Base-by-base conservation (phyloP, 2,329 filamentous ascomycete species). In the Amylocarpus encephaloides region DNA sequence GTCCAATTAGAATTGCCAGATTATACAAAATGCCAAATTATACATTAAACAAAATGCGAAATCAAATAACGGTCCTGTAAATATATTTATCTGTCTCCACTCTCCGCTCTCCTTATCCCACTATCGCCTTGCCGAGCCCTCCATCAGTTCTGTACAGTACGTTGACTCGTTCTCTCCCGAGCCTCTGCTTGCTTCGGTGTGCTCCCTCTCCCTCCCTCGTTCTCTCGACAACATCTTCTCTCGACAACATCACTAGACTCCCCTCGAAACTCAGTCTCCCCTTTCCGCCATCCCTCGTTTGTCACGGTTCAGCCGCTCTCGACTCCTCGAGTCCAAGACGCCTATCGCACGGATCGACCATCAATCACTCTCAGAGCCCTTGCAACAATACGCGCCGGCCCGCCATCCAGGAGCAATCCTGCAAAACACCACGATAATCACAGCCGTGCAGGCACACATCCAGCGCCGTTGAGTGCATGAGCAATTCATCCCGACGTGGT, bases 401-500 rank as follows among this genome's bases (percentile, higher is more conserved):
- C 35, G 15, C n/a, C 13, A 33, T 38, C 36, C 19, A 43, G 36
- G 22, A 32, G 33, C 19, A 41, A 16, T 35, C n/a, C 30, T 22
- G 16, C 41, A 45, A 44, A 45, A 39, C 48, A 45, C 34, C 41
- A 51, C 13, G 6, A 35, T 36, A 32, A 43, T 15, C 15, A 15
- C 19, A 34, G 5, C 22, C 22, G 22, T 26, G 22, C 34, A 40
- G n/a, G 18, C 38, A 16, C n/a, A 16, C 38, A 15, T 39, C 13
- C 38, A 40, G n/a, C n/a, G 11, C 38, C 38, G 38, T 26, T 26
- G 22, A 26, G 22, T 26, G 22, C 38, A 40, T 40, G 38, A n/a
- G n/a, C 26, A 15, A 12, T 48, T 43, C 40, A 7, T 29, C 46
- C 48, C 48, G 46, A 47, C 33, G 44, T 50, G 30, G 42, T 39